A percentile compares a stretch with the other conserved stretches of the same genome.
phyloP scores from a whole-genome alignment of 352 stramenopile species.

The Aphanomyces invadans region DNA sequence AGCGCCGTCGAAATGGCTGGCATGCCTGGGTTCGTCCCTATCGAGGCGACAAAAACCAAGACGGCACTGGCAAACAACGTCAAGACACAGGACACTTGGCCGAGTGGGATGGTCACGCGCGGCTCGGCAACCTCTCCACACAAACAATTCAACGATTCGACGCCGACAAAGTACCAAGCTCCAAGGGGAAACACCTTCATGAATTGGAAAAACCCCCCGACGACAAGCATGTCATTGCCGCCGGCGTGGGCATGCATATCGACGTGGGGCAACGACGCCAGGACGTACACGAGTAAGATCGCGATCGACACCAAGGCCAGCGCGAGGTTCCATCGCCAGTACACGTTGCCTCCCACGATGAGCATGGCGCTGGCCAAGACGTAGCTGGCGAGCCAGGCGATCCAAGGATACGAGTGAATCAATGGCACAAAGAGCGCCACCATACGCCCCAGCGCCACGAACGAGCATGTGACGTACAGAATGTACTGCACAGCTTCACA shows the following conservation, averaged over 20 bases:
- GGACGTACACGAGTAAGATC: slow-evolving; percentile 27
- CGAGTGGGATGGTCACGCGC: slow-evolving; percentile 24
- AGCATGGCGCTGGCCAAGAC: slow-evolving; percentile 25
- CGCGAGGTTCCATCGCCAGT: slow-evolving; percentile 29
- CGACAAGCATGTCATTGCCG: not conserved
- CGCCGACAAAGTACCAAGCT: slow-evolving; percentile 33
- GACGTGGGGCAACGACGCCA: slow-evolving; percentile 29
- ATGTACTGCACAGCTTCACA: slow-evolving; percentile 21
- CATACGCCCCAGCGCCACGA: slow-evolving; percentile 21
- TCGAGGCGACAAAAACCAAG: slow-evolving; percentile 28
- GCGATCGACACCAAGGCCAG: slow-evolving; percentile 24
- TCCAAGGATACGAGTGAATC: slow-evolving; percentile 20
- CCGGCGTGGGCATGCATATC: slow-evolving; percentile 25
- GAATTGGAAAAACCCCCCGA: slow-evolving; percentile 27
- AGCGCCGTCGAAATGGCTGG: slow-evolving; percentile 18
- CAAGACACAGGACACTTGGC: slow-evolving; percentile 28
- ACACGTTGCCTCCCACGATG: slow-evolving; percentile 27
- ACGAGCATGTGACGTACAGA: slow-evolving; percentile 7
- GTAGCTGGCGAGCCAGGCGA: slow-evolving; percentile 30
- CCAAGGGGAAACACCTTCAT: slow-evolving; percentile 26
- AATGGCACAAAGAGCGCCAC: slow-evolving; percentile 26
- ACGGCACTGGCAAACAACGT: slow-evolving; percentile 24
- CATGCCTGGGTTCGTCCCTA: slow-evolving; percentile 30
- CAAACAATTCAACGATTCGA: slow-evolving; percentile 29
- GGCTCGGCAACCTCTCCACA: slow-evolving; percentile 28